These are phyloP conservation scores for Rubia balearica DNA, from an alignment of 305 asterid species.

Conservation along the genomic window DNA sequence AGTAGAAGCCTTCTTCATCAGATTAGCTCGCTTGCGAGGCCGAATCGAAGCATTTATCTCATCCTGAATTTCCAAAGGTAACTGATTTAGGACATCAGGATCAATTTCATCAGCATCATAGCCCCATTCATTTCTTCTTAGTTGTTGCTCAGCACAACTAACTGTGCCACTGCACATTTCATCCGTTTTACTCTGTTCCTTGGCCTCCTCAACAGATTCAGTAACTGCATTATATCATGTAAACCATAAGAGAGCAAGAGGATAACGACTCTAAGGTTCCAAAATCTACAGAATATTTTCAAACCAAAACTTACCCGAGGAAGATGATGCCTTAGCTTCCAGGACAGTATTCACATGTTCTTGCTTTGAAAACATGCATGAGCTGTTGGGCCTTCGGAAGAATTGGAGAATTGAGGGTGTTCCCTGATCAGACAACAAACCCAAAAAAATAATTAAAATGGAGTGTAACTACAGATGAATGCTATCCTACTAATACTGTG, in stretches of 20 bases:
- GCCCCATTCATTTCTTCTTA: constrained; percentile 36
- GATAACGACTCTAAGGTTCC: neutral
- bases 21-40: constrained; percentile 56
- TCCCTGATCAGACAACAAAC: constrained; percentile 10
- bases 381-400: constrained; percentile 3
- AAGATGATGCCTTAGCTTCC: constrained; percentile 12
- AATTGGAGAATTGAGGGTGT: constrained; percentile 17
- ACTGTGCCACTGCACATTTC: constrained; percentile 20
- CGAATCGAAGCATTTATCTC: constrained; percentile 66
- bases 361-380: constrained; percentile 6
- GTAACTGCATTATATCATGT: constrained; percentile 14
- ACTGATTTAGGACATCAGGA: constrained; percentile 53
- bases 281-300: neutral
- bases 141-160: constrained; percentile 27
- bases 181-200: constrained; percentile 23
- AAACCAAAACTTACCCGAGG: constrained; percentile 14
- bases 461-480: neutral
- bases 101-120: constrained; percentile 74
- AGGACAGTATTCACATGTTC: constrained; percentile 1
- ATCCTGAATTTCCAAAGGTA: constrained; percentile 71
- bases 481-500: neutral
- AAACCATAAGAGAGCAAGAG: neutral
- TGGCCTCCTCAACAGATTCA: constrained; percentile 14
- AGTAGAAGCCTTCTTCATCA: constrained; percentile 44
- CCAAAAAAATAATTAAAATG: neutral